Base-by-base conservation (phyloP, 495 filamentous ascomycete species). In the Trichoderma virens region DNA sequence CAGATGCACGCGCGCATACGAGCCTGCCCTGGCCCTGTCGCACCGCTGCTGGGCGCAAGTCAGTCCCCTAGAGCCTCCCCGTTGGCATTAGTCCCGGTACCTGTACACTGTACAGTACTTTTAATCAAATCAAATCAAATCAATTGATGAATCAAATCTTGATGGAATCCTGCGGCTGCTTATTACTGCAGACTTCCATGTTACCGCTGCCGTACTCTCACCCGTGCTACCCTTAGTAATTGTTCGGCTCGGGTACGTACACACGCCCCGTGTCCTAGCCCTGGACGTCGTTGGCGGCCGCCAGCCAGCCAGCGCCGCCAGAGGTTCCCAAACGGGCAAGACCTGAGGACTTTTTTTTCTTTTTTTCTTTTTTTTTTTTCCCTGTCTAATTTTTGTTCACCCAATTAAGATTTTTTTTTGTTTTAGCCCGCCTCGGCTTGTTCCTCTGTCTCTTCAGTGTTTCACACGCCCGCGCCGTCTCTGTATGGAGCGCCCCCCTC, bases 241-340 rank as follows among this genome's bases (percentile, higher is more conserved):
- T 35, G 13, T 13, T n/a, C 6, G 34, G 34, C 34, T 35, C 34
- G 34, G 34, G 34, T 20, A 47, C 43, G n/a, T 47, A 56, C n/a
- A 0, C 25, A 30, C 51, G 13, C 51, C 45, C 45, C 45, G 45
- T 51, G 45, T n/a, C n/a, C n/a, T n/a, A n/a, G 45, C 45, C 45
- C 45, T 51, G 20, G 8, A 51, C 51, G 23, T 27, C 9, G 51
- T 56, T 56, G 25, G 51, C 51, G 51, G 51, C 51, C 51, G 51
- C 51, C 51, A 56, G 51, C 51, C 51, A 56, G 23, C 51, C 51
- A 56, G 51, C 51, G 51, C 51, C 0, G 51, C 51, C 51, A 56
- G 9, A 27, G 51, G 8, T 9, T 27, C 51, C 51, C 23, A 56
- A 56, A 28, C 23, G 23, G 51, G 51, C 51, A 56, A 56, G 51